Evolutionary conservation across 768 basidiomycete genomes (phyloP).

Genomic region (Psilocybe cyanescens): DNA sequence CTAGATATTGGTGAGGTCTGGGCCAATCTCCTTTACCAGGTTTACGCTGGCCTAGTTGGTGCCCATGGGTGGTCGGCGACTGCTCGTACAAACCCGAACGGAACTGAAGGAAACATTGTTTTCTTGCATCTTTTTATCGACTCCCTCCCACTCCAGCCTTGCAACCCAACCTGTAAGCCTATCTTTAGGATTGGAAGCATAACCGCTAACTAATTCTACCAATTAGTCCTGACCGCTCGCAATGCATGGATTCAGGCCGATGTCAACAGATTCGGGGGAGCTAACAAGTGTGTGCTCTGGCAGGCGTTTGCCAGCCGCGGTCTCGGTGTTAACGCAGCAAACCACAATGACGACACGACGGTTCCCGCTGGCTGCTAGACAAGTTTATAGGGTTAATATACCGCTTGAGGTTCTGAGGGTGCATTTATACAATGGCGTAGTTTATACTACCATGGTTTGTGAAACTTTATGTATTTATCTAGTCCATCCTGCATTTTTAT

Average conservation of each 20-base stretch:
- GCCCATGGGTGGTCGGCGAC: slow-evolving; percentile 36
- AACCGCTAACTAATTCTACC: neutral
- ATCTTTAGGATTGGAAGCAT: neutral
- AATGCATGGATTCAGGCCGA: slow-evolving; percentile 57
- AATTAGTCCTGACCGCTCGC: slow-evolving; percentile 34
- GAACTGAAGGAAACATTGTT: slow-evolving; percentile 24
- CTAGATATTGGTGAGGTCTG: slow-evolving; percentile 52
- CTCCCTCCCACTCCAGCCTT: slow-evolving; percentile 25
- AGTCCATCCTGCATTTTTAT: too few relatives aligned
- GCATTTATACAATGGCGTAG: too few relatives aligned
- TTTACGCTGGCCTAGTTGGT: slow-evolving; percentile 39
- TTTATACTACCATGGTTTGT: too few relatives aligned
- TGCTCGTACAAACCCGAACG: slow-evolving; percentile 29
- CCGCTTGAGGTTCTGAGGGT: too few relatives aligned
- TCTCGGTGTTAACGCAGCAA: slow-evolving; percentile 24
- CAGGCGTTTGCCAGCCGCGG: slow-evolving; percentile 32
- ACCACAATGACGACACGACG: slow-evolving; percentile 18
- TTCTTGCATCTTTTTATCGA: slow-evolving; percentile 27
- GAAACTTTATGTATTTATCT: too few relatives aligned
- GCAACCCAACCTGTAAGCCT: slow-evolving; percentile 27
- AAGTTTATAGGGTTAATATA: too few relatives aligned
- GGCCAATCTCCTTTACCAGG: slow-evolving; percentile 46
- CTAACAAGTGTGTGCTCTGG: slow-evolving; percentile 31
- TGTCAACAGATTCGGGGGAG: slow-evolving; percentile 32
- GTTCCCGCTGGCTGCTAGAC: slow-evolving; percentile 26